These are phyloP conservation scores for Backusella sp. DNA, from an alignment of 192 early-diverging fungal genomes.

Conservation along the genomic window DNA sequence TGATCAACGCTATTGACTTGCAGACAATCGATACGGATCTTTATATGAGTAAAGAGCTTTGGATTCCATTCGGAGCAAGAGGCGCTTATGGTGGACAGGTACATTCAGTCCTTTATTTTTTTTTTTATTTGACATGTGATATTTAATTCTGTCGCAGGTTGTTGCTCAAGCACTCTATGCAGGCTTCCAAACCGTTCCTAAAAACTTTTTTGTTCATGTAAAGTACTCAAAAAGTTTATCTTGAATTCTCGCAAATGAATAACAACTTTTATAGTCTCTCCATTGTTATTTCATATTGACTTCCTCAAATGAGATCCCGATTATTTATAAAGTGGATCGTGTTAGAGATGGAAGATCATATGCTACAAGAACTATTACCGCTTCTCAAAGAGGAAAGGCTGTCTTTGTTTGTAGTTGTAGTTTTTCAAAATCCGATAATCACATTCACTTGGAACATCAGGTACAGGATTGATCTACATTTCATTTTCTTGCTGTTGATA, in stretches of 20 bases:
- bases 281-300: slow-evolving; percentile 87
- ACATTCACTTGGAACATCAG: slow-evolving; percentile 60
- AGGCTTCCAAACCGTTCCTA: slow-evolving; percentile 70
- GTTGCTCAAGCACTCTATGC: slow-evolving; percentile 69
- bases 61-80: slow-evolving; percentile 76
- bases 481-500: not conserved
- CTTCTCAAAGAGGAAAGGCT: slow-evolving; percentile 72
- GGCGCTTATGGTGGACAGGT: slow-evolving; percentile 82
- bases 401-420: slow-evolving; percentile 75
- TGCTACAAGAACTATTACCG: slow-evolving; percentile 61
- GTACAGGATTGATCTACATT: not conserved
- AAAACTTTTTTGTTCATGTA: slow-evolving; percentile 60
- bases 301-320: slow-evolving; percentile 69
- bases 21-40: slow-evolving; percentile 70
- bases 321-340: slow-evolving; percentile 73
- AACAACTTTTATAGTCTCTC: slow-evolving; percentile 46
- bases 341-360: slow-evolving; percentile 64
- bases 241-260: too few relatives aligned
- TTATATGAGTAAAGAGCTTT: slow-evolving; percentile 72
- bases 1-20: slow-evolving; percentile 42
- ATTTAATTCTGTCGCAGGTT: slow-evolving; percentile 8
- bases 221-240: not conserved
- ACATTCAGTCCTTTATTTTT: not conserved
- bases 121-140: not conserved
- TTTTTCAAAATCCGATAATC: slow-evolving; percentile 64